Evolutionary conservation across 2,329 filamentous ascomycete genomes (phyloP).

Genomic region (Metarhizium humberi): DNA sequence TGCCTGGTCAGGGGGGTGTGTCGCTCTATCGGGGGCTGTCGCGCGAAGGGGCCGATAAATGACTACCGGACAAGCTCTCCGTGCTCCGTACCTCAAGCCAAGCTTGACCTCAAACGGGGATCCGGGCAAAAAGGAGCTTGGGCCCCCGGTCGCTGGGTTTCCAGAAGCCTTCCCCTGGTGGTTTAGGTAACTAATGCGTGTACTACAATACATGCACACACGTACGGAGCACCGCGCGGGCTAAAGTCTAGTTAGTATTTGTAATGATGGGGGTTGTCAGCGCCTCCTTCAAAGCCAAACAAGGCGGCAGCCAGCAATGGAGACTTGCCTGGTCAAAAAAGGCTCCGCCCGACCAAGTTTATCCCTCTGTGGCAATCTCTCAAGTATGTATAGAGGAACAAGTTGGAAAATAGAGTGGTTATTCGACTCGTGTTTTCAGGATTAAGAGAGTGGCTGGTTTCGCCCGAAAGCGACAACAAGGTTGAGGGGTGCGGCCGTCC

Average conservation of each 20-base stretch:
- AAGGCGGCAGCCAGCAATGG: background rate
- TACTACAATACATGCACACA: background rate
- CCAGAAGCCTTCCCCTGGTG: constrained; percentile 4
- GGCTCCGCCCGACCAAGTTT: no score
- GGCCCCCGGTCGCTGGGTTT: background rate
- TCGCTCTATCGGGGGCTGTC: background rate
- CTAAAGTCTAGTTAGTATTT: background rate
- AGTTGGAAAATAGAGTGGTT: background rate
- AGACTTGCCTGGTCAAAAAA: background rate
- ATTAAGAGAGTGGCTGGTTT: background rate
- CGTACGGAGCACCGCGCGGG: background rate
- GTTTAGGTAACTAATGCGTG: background rate
- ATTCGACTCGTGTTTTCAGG: background rate
- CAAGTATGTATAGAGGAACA: background rate
- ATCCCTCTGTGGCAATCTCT: background rate
- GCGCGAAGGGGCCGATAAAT: background rate
- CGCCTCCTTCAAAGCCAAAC: background rate
- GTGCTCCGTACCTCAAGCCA: background rate
- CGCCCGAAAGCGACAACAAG: background rate
- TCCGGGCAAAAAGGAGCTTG: background rate
- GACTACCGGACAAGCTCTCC: no score
- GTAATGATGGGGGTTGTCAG: background rate
- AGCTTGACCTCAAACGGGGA: background rate
- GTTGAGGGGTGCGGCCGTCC: background rate
- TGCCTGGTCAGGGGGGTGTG: background rate